These are phyloP conservation scores for Monilinia vaccinii-corymbosi DNA, from an alignment of 2,329 filamentous ascomycete genomes.

Conservation along the genomic window DNA sequence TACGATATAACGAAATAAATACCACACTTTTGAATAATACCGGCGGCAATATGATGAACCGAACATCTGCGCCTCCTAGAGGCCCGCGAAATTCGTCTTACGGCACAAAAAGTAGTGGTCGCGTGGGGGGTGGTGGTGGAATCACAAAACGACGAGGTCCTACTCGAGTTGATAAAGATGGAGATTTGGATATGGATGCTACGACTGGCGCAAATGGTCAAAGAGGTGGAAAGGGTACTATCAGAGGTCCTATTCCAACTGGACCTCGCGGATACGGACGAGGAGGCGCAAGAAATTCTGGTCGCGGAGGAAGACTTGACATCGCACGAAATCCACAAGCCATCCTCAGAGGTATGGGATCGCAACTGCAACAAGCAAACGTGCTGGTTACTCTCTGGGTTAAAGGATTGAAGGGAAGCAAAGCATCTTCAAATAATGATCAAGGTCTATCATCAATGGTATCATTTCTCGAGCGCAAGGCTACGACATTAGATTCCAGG, in stretches of 20 bases:
- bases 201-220: conserved; percentile 26
- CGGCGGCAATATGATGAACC: conserved; percentile 13
- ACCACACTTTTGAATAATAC: neutral
- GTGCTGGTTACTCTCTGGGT: conserved; percentile 34
- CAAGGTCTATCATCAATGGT: conserved; percentile 58
- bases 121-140: conserved; percentile 35
- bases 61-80: conserved; percentile 19
- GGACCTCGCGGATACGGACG: conserved; percentile 20
- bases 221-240: conserved; percentile 22
- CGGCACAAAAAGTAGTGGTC: conserved; percentile 26
- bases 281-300: conserved; percentile 27
- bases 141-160: conserved; percentile 40
- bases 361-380: conserved; percentile 26
- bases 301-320: conserved; percentile 27
- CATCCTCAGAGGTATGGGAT: conserved; percentile 33
- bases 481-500: conserved; percentile 43
- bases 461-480: conserved; percentile 63
- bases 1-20: neutral
- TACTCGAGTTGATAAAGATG: conserved; percentile 46
- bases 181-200: conserved; percentile 50
- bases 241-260: conserved; percentile 12
- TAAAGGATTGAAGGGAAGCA: conserved; percentile 58
- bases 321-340: conserved; percentile 21
- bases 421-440: conserved; percentile 55
- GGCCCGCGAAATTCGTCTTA: conserved; percentile 23